Percentiles rank a stretch among this genome's conserved stretches.
phyloP scores from a whole-genome alignment of 208 protist species.

The Trypanosoma grayi region DNA sequence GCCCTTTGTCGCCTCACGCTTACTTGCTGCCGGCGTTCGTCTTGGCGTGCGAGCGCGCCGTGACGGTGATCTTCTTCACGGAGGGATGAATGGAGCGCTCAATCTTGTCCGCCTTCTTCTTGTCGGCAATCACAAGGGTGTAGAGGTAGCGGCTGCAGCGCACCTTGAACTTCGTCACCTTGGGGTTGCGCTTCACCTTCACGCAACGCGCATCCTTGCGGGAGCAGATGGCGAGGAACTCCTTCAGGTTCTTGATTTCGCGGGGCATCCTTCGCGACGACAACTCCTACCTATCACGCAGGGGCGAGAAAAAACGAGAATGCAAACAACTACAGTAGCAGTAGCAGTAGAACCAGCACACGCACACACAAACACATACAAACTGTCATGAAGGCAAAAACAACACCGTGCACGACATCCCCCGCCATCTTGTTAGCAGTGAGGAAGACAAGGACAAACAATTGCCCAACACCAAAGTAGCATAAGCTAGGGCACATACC shows the following conservation, averaged over 20 bases:
- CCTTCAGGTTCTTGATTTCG: conserved; percentile 92
- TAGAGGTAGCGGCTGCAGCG: conserved; percentile 92
- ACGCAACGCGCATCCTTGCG: conserved; percentile 91
- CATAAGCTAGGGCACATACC: no score
- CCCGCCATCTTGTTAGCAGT: no score
- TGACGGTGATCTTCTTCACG: conserved; percentile 90
- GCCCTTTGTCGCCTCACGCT: neutral
- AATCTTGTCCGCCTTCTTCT: conserved; percentile 92
- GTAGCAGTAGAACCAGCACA: no score
- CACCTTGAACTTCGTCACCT: conserved; percentile 92
- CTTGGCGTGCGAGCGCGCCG: conserved; percentile 77
- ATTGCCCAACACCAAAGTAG: no score
- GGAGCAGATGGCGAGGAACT: conserved; percentile 92
- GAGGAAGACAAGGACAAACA: no score
- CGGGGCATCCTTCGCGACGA: conserved; percentile 62
- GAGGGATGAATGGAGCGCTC: conserved; percentile 87
- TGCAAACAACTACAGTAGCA: conserved; percentile 9
- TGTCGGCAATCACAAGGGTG: conserved; percentile 89
- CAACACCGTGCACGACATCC: neutral
- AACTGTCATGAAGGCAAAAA: neutral
- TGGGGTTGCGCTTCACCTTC: conserved; percentile 92
- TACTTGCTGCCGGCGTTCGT: conserved; percentile 80
- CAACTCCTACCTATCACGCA: conserved; percentile 12
- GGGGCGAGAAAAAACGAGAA: conserved; percentile 7
- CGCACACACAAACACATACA: neutral